A percentile compares a stretch with the other conserved stretches of the same genome.
Conservation (phyloP, 805 yeast species). For the Priceomyces castillae region DNA sequence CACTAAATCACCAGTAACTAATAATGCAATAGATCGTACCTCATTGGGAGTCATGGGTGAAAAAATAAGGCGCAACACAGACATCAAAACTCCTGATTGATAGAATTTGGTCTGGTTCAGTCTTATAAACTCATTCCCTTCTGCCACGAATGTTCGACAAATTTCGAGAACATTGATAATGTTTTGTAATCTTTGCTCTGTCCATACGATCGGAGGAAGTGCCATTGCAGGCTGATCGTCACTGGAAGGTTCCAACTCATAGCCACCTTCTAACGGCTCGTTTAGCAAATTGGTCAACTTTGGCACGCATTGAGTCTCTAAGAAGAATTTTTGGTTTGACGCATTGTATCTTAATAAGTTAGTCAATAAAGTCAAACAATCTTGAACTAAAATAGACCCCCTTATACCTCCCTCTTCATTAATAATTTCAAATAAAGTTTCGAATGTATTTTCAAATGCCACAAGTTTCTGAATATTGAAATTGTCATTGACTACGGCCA, state of each 20-base stretch:
- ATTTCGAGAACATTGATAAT: constrained; percentile 67
- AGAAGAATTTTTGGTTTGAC: constrained; percentile 82
- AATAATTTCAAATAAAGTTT: constrained; percentile 72
- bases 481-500: constrained; percentile 78
- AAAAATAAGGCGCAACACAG: constrained; percentile 69
- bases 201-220: constrained; percentile 59
- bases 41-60: constrained; percentile 59
- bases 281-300: constrained; percentile 59
- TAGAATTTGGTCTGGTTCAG: constrained; percentile 61
- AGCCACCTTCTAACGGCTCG: constrained; percentile 52
- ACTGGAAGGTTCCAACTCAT: constrained; percentile 18
- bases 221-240: constrained; percentile 12
- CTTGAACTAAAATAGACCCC: constrained; percentile 89
- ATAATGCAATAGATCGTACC: constrained; percentile 65
- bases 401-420: constrained; percentile 85
- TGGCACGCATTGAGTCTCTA: constrained; percentile 79
- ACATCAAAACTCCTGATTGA: constrained; percentile 60
- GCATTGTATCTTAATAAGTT: constrained; percentile 78
- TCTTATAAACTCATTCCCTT: constrained; percentile 64
- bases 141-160: constrained; percentile 64
- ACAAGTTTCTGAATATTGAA: constrained; percentile 87
- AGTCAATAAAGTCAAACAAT: constrained; percentile 72
- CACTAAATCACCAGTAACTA: constrained; percentile 76
- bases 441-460: constrained; percentile 92
- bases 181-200: constrained; percentile 69